Conservation (phyloP, 83 land plant genomes). For the Picea abies region DNA sequence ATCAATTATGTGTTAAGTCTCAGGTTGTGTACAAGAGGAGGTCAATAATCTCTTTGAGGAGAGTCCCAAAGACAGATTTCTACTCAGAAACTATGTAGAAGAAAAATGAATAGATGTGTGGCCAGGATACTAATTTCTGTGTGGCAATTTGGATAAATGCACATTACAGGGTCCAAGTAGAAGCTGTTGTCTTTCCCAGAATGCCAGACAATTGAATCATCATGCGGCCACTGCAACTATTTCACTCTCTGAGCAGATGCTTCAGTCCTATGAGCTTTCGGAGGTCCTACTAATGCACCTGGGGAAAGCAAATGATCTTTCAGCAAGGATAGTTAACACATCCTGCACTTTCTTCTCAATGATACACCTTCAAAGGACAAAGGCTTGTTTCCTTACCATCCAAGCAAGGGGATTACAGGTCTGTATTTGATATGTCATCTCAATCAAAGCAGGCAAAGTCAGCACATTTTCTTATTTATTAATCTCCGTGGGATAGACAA, state of each 20-base stretch:
- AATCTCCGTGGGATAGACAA: not conserved
- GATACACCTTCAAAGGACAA: not conserved
- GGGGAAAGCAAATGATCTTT: not conserved
- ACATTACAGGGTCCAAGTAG: not conserved
- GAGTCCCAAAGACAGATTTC: not conserved
- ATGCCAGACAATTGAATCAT: too few species aligned
- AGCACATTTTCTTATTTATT: not conserved
- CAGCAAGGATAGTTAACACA: not conserved
- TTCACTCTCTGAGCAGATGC: too few species aligned
- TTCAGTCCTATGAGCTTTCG: too few species aligned
- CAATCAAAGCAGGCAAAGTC: not conserved
- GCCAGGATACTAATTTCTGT: not conserved
- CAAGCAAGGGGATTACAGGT: not conserved
- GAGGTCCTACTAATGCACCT: too few species aligned
- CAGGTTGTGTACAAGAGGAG: not conserved
- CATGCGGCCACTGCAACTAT: too few species aligned
- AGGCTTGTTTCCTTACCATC: not conserved
- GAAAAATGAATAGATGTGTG: not conserved
- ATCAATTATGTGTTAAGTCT: not conserved
- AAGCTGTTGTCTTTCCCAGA: not conserved
- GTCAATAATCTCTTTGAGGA: not conserved
- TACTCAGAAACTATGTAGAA: not conserved
- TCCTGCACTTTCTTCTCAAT: not conserved
- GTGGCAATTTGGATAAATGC: too few species aligned
- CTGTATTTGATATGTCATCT: not conserved